Percentiles rank a stretch among this genome's conserved stretches.
These are phyloP conservation scores for Ambrosia hybrid DNA, from an alignment of 140 eudicot genomes.

Conservation along the genomic window DNA sequence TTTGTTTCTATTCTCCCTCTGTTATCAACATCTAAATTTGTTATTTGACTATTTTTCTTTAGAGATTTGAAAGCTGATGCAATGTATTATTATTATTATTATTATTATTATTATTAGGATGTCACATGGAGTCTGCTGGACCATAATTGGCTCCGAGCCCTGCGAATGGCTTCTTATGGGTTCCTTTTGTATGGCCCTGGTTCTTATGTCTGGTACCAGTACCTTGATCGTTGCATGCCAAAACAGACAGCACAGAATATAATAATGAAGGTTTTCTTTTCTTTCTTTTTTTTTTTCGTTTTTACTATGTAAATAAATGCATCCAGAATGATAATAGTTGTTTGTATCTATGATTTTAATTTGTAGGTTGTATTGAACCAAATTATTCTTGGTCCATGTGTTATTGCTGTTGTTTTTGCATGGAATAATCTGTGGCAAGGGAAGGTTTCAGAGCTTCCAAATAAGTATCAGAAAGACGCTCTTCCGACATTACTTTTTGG, in stretches of 20 bases:
- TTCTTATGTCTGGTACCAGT: constrained; percentile 87
- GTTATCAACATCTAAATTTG: neutral
- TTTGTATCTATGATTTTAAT: neutral
- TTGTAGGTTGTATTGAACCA: constrained; percentile 80
- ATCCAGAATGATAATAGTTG: neutral
- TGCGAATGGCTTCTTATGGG: constrained; percentile 88
- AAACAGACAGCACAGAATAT: constrained; percentile 64
- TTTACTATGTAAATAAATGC: neutral
- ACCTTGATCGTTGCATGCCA: constrained; percentile 78
- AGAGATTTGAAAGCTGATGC: constrained; percentile 10
- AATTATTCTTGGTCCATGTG: constrained; percentile 78
- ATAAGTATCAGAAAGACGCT: constrained; percentile 76
- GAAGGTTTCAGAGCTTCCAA: constrained; percentile 82
- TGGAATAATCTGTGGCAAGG: constrained; percentile 97
- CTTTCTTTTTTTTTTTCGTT: neutral
- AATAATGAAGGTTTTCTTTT: constrained; percentile 49
- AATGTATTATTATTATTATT: constrained; percentile 1
- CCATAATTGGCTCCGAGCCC: constrained; percentile 86
- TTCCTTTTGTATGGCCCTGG: constrained; percentile 91
- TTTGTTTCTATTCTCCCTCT: neutral
- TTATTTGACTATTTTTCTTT: constrained; percentile 5
- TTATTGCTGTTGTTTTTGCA: constrained; percentile 87
- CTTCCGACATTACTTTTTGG: constrained; percentile 76
- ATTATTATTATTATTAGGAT: constrained; percentile 38
- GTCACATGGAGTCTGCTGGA: constrained; percentile 43